These are phyloP conservation scores for Alternaria solani DNA, from an alignment of 2,329 filamentous ascomycete genomes.

Conservation along the genomic window DNA sequence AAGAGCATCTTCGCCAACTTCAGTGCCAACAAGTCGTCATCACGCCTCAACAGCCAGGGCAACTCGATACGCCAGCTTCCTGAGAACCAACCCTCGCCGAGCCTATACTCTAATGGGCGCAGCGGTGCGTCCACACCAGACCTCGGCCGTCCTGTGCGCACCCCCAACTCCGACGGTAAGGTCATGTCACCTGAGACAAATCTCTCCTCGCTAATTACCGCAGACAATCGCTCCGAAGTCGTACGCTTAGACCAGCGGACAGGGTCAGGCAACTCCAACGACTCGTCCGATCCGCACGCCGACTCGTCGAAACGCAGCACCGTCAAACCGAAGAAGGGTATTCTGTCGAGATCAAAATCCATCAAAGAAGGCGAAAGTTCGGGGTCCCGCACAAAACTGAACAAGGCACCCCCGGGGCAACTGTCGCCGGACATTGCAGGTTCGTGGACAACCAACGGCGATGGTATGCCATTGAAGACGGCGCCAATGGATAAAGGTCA, in stretches of 20 bases:
- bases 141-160: conserved; percentile 50
- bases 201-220: conserved; percentile 9
- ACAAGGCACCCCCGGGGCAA: conserved; percentile 44
- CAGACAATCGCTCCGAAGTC: conserved; percentile 46
- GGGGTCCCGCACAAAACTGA: conserved; percentile 38
- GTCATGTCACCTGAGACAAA: background rate
- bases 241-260: conserved; percentile 38
- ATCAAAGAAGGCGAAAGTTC: conserved; percentile 54
- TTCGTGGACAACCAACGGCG: conserved; percentile 46
- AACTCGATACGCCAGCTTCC: conserved; percentile 44
- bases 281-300: conserved; percentile 25
- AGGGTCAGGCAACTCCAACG: conserved; percentile 43
- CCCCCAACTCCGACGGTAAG: conserved; percentile 49
- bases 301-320: conserved; percentile 36
- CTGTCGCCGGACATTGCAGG: conserved; percentile 39
- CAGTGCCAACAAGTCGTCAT: conserved; percentile 57
- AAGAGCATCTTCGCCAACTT: conserved; percentile 59
- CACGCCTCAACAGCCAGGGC: conserved; percentile 50
- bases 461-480: conserved; percentile 63
- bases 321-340: conserved; percentile 46
- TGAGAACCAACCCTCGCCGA: conserved; percentile 43
- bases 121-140: conserved; percentile 59
- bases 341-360: conserved; percentile 54
- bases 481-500: conserved; percentile 73
- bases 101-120: conserved; percentile 53